Conservation (phyloP, 129 eudicot genomes). For the sunflower (Helianthus annuus) region HanXRQr2.0-SUNRISE NC_035447.2:167621573-167622072, state of each 20-base stretch:
- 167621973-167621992: conserved; percentile 73
- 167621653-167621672: background rate
- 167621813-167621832: background rate
- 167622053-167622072: background rate
- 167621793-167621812: background rate
- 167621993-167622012: conserved; percentile 81
- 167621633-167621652: background rate
- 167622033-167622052: background rate
- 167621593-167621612: background rate
- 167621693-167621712: background rate
- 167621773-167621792: background rate
- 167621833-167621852: background rate
- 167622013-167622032: conserved; percentile 89
- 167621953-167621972: conserved; percentile 50
- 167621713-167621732: background rate
- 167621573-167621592: background rate
- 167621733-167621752: background rate
- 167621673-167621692: background rate
- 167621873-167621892: background rate
- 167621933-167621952: conserved; percentile 51
- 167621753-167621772: background rate
- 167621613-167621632: background rate
- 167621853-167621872: background rate
- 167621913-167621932: conserved; percentile 3
- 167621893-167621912: conserved; percentile 11